These are phyloP conservation scores for Striga hermonthica DNA, from an alignment of 305 asterid species.

Conservation along the genomic window DNA sequence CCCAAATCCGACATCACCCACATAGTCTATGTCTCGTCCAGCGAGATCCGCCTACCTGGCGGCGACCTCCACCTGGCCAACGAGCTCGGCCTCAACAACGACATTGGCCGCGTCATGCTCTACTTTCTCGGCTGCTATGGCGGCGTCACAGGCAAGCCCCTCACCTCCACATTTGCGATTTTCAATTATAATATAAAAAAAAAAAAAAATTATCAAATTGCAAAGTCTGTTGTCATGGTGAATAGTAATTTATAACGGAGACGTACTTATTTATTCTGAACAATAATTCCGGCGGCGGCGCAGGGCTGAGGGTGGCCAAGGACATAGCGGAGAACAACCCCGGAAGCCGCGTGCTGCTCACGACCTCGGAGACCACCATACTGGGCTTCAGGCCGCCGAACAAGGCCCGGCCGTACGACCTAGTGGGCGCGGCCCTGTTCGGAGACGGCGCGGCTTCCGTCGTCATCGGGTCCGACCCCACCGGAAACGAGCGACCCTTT, in stretches of 20 bases:
- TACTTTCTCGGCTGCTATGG: conserved; percentile 93
- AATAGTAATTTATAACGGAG: too few species aligned
- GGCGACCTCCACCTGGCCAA: conserved; percentile 86
- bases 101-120: conserved; percentile 76
- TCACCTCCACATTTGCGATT: background rate
- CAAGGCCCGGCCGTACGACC: conserved; percentile 72
- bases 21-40: conserved; percentile 81
- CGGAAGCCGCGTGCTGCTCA: conserved; percentile 72
- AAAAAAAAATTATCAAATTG: too few species aligned
- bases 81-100: conserved; percentile 60
- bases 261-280: too few species aligned
- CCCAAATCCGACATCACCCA: conserved; percentile 69
- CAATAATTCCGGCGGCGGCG: conserved; percentile 1
- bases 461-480: conserved; percentile 60
- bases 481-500: conserved; percentile 53
- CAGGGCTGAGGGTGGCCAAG: conserved; percentile 89
- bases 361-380: conserved; percentile 87
- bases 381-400: conserved; percentile 88
- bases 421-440: conserved; percentile 88
- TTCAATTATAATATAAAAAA: background rate
- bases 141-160: conserved; percentile 61
- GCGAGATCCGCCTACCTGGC: conserved; percentile 88
- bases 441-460: conserved; percentile 93
- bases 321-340: conserved; percentile 96
- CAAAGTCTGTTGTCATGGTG: too few species aligned